These are phyloP conservation scores for Mortierella alpina DNA, from an alignment of 192 early-diverging fungal species.

Conservation along the genomic window DNA sequence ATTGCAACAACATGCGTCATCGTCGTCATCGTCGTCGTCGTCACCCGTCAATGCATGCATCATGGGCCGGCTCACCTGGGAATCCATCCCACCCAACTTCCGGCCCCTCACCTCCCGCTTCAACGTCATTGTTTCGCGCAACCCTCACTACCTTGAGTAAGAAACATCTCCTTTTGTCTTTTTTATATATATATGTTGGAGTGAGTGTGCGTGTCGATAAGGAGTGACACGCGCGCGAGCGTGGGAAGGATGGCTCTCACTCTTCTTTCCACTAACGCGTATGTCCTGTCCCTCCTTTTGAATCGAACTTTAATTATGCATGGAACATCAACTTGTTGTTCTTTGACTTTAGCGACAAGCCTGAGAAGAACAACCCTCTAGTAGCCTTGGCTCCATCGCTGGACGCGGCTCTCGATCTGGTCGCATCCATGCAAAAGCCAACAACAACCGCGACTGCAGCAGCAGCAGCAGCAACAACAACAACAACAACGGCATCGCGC, in stretches of 20 bases:
- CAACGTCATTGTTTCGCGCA: constrained; percentile 88
- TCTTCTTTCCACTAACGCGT: background rate
- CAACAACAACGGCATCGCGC: background rate
- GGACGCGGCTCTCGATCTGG: constrained; percentile 62
- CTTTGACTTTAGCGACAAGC: constrained; percentile 21
- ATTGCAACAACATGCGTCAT: background rate
- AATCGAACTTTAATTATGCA: too few species aligned
- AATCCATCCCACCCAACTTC: constrained; percentile 86
- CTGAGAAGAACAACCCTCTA: constrained; percentile 38
- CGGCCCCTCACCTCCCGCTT: constrained; percentile 81
- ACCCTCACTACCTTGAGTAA: constrained; percentile 59
- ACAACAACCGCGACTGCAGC: background rate
- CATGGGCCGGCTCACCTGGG: constrained; percentile 96
- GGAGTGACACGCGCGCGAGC: too few species aligned
- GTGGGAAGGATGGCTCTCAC: too few species aligned
- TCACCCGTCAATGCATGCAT: constrained; percentile 80
- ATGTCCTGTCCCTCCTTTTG: background rate
- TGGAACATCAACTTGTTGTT: background rate
- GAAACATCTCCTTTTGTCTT: constrained; percentile 8
- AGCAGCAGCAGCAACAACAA: background rate
- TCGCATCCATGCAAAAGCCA: constrained; percentile 52
- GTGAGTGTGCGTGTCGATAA: too few species aligned
- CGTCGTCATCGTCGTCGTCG: background rate
- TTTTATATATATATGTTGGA: constrained; percentile 12
- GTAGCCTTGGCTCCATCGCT: constrained; percentile 60